Evolutionary conservation across 2,329 filamentous ascomycete species (phyloP).

Genomic region (Sporothrix sp.): DNA sequence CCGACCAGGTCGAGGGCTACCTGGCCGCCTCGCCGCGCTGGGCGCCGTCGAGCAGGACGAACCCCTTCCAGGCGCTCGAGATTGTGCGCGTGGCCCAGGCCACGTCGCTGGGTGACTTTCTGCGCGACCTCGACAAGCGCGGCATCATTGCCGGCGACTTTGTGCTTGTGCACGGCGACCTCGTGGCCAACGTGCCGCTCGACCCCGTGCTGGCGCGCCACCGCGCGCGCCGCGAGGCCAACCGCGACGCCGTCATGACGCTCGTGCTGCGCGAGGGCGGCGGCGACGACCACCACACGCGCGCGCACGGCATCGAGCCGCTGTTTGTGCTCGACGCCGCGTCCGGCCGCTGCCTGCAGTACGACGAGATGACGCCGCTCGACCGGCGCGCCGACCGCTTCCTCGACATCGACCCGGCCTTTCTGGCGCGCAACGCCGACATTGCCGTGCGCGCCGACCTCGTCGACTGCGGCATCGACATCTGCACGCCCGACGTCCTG

Average conservation of each 20-base stretch:
- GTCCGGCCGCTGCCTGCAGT: constrained; percentile 77
- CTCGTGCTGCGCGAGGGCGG: constrained; percentile 78
- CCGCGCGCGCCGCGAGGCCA: constrained; percentile 65
- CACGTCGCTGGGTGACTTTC: constrained; percentile 81
- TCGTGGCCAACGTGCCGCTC: constrained; percentile 83
- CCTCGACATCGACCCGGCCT: constrained; percentile 64
- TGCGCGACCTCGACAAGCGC: constrained; percentile 84
- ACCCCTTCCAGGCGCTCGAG: constrained; percentile 67
- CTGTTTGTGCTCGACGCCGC: constrained; percentile 79
- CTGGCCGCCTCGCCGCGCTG: constrained; percentile 65
- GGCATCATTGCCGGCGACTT: constrained; percentile 84
- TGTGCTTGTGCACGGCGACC: constrained; percentile 81
- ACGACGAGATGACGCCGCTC: constrained; percentile 75
- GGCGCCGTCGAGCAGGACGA: constrained; percentile 46
- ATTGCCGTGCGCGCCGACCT: constrained; percentile 79
- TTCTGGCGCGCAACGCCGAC: constrained; percentile 55
- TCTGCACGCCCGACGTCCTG: constrained; percentile 91
- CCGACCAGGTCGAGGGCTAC: constrained; percentile 78
- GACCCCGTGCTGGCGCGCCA: constrained; percentile 70
- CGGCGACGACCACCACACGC: constrained; percentile 59
- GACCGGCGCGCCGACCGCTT: constrained; percentile 47
- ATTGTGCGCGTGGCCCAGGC: constrained; percentile 79
- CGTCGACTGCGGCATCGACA: constrained; percentile 91
- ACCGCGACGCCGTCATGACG: constrained; percentile 97
- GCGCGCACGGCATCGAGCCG: constrained; percentile 63